phyloP scores from a whole-genome alignment of 192 early-diverging fungal genomes.

The Funneliformis geosporum region DNA sequence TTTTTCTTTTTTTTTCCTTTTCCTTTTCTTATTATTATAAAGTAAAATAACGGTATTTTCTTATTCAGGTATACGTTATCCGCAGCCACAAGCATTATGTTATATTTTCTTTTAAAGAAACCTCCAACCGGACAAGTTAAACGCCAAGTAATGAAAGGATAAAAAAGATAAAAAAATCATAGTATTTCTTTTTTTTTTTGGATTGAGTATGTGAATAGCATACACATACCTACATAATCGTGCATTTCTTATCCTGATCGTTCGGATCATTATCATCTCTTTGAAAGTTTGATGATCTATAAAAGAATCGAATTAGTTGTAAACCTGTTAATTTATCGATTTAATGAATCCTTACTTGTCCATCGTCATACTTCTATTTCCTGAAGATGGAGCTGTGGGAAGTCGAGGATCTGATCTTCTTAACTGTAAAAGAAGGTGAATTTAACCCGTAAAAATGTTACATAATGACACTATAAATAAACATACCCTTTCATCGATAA shows the following conservation, averaged over 20 bases:
- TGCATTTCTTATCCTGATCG: neutral
- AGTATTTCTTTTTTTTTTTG: neutral
- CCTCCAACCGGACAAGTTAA: slow-evolving; percentile 41
- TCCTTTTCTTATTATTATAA: neutral
- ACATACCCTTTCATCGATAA: neutral
- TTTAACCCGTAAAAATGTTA: neutral
- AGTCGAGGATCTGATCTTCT: neutral
- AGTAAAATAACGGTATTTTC: neutral
- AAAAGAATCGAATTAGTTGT: neutral
- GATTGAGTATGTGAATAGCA: neutral
- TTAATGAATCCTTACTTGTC: neutral
- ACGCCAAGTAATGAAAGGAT: slow-evolving; percentile 21
- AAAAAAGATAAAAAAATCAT: slow-evolving; percentile 1
- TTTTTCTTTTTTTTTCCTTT: slow-evolving; percentile 1
- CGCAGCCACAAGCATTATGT: slow-evolving; percentile 67
- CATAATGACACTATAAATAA: neutral
- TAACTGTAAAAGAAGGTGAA: neutral
- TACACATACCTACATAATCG: neutral
- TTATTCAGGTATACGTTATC: slow-evolving; percentile 59
- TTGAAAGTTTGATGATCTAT: neutral
- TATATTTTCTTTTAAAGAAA: slow-evolving; percentile 61
- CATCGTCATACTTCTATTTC: neutral
- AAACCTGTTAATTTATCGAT: neutral
- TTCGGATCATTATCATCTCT: neutral
- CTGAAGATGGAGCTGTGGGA: neutral